Base-by-base conservation (phyloP, 2,329 filamentous ascomycete genomes). In the Cladosporium austrohemisphaericum region DNA sequence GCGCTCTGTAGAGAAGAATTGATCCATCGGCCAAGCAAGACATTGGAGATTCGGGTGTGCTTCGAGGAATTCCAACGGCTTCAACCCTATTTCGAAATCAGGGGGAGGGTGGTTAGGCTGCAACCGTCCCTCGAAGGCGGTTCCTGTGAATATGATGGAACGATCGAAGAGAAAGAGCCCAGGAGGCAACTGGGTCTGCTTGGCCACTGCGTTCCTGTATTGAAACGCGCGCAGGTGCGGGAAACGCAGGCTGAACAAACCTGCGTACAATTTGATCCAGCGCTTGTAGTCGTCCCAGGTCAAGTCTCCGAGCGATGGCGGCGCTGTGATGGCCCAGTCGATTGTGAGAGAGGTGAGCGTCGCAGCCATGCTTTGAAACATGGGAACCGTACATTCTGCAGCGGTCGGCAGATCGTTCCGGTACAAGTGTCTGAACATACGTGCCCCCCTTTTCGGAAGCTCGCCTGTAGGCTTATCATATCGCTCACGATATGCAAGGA, bases 221-320 rank as follows among this genome's bases (percentile, higher is more conserved):
- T 76, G 73, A 22, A 76, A 71, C n/a, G 70, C 64, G 22, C 68
- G 60, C 7, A 76, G 55, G 43, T 69, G 60, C 5, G 73, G 71
- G 49, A 75, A 74, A 1, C 67, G 65, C 28, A 71, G 58, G 5
- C 43, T 45, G 49, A 68, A 65, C 7, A 74, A 57, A 4, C 52
- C 48, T 6, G 55, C 45, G 47, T 62, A 65, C 16, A 71, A 50
- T 8, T 29, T 23, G 8, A 52, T 37, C 56, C 57, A 63, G 3
- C 50, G 32, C 1, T 19, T 28, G 13, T 54, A 46, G 4, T 50
- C 36, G n/a, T 36, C 37, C 8, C 26, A 23, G 35, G 22, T 35
- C 26, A 20, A 25, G 38, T 33, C 23, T 19, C 37, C 29, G 16
- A 38, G 45, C n/a, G n/a, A 20, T 10, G 10, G 9, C n/a, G 44